Evolutionary conservation across 179 eudicot genomes (phyloP).

Genomic region (Gypsophila paniculata): DNA sequence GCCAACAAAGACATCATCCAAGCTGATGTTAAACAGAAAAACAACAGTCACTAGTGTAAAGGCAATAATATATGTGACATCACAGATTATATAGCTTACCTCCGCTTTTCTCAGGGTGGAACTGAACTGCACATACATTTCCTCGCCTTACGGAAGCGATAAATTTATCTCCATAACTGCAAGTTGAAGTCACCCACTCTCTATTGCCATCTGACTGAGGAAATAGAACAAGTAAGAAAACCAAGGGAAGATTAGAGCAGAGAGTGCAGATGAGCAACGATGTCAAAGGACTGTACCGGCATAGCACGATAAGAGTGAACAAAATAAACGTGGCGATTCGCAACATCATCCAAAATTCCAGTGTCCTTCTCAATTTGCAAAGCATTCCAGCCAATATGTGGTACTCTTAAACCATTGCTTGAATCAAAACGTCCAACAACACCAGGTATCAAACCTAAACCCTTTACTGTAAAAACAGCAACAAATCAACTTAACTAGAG

Average conservation of each 20-base stretch:
- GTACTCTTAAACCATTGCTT: constrained; percentile 65
- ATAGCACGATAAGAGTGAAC: constrained; percentile 96
- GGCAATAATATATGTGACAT: not conserved
- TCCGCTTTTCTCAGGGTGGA: constrained; percentile 99
- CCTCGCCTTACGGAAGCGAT: constrained; percentile 83
- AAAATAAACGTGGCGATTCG: constrained; percentile 78
- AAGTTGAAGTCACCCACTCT: constrained; percentile 94
- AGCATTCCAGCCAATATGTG: constrained; percentile 98
- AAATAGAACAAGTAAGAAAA: constrained; percentile 16
- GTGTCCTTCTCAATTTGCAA: constrained; percentile 58
- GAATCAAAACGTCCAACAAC: constrained; percentile 92
- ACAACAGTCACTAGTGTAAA: not conserved
- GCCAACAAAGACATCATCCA: not conserved
- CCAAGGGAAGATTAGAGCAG: constrained; percentile 8
- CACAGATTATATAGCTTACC: constrained; percentile 38
- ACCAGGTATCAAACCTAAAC: constrained; percentile 96
- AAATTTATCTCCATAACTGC: constrained; percentile 78
- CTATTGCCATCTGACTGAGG: constrained; percentile 66
- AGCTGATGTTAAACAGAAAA: constrained; percentile 1
- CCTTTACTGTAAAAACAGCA: constrained; percentile 65
- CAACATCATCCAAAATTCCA: constrained; percentile 69
- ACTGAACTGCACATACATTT: constrained; percentile 91
- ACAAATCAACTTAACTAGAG: constrained; percentile 10
- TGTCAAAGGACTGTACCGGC: constrained; percentile 45
- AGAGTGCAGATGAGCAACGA: constrained; percentile 9